Evolutionary conservation across 495 filamentous ascomycete species (phyloP).

Genomic region (Ramalina peruviana): DNA sequence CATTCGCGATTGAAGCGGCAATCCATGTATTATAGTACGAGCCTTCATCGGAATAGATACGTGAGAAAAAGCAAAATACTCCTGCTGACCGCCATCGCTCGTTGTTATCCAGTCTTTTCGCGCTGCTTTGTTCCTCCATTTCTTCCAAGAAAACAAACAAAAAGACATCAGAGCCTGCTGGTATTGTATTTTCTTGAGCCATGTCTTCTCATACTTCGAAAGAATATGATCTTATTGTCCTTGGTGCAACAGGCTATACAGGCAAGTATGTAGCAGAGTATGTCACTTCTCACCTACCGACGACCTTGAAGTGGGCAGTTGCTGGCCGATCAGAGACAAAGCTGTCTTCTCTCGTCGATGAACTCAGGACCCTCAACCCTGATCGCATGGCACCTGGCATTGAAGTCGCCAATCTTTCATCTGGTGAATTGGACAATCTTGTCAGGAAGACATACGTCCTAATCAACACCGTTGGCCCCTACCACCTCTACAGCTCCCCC

Average conservation of each 20-base stretch:
- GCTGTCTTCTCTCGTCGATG: slow-evolving; percentile 50
- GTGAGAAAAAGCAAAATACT: background rate
- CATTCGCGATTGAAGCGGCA: too few species aligned
- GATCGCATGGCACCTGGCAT: slow-evolving; percentile 57
- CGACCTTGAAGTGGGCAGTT: slow-evolving; percentile 76
- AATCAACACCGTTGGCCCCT: slow-evolving; percentile 80
- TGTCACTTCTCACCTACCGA: slow-evolving; percentile 59
- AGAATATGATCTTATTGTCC: slow-evolving; percentile 70
- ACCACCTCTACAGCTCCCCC: slow-evolving; percentile 58
- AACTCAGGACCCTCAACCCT: slow-evolving; percentile 49
- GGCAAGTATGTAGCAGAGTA: slow-evolving; percentile 66
- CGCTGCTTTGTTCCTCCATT: background rate
- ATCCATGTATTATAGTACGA: too few species aligned
- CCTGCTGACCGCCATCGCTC: background rate
- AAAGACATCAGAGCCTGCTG: too few species aligned
- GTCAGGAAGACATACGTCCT: slow-evolving; percentile 63
- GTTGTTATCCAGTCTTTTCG: background rate
- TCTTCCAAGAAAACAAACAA: background rate
- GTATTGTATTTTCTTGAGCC: too few species aligned
- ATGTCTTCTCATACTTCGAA: slow-evolving; percentile 22
- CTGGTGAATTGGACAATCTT: slow-evolving; percentile 47
- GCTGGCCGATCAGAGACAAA: slow-evolving; percentile 69
- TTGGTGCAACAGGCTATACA: slow-evolving; percentile 82
- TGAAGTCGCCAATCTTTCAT: slow-evolving; percentile 49
- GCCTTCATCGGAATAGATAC: too few species aligned